Conservation (phyloP, 257 asterid genomes). For the Sherardia arvensis region DNA sequence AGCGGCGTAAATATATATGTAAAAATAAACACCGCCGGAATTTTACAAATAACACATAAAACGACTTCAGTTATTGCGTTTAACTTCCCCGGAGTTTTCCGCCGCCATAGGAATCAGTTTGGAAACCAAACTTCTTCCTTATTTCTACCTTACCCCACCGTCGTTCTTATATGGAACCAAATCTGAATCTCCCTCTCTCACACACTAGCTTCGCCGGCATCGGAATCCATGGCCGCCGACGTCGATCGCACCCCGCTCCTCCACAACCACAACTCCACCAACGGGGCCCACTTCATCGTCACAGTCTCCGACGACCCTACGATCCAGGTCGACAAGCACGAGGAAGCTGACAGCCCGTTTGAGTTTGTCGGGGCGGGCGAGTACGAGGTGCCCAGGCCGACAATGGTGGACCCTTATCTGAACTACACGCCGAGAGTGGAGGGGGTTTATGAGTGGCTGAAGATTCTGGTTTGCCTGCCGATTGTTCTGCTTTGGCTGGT, state of each 20-base stretch:
- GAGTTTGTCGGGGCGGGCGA: conserved; percentile 55
- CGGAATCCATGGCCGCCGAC: conserved; percentile 20
- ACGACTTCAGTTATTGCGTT: too few relatives aligned
- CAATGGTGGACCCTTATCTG: conserved; percentile 70
- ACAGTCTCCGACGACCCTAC: conserved; percentile 31
- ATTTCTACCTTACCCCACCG: too few relatives aligned
- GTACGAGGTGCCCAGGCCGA: conserved; percentile 53
- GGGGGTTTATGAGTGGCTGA: conserved; percentile 87
- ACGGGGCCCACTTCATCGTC: conserved; percentile 36
- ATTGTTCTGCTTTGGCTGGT: conserved; percentile 52
- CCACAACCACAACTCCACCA: conserved; percentile 6
- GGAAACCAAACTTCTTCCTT: too few relatives aligned
- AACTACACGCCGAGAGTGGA: conserved; percentile 54
- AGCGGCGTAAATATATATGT: too few relatives aligned
- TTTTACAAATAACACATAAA: too few relatives aligned
- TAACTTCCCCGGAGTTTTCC: too few relatives aligned
- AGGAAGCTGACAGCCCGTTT: conserved; percentile 26
- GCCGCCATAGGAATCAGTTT: too few relatives aligned
- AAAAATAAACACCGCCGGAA: too few relatives aligned
- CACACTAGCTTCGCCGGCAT: conserved; percentile 24
- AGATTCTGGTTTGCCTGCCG: conserved; percentile 71
- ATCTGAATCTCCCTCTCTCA: conserved; percentile 4
- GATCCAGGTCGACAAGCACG: conserved; percentile 11
- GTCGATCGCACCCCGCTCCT: conserved; percentile 33
- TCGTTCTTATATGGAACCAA: too few relatives aligned